A percentile compares a stretch with the other conserved stretches of the same genome.
Conservation (phyloP, 495 filamentous ascomycete species). For the Aspergillus heteromorphus region DNA sequence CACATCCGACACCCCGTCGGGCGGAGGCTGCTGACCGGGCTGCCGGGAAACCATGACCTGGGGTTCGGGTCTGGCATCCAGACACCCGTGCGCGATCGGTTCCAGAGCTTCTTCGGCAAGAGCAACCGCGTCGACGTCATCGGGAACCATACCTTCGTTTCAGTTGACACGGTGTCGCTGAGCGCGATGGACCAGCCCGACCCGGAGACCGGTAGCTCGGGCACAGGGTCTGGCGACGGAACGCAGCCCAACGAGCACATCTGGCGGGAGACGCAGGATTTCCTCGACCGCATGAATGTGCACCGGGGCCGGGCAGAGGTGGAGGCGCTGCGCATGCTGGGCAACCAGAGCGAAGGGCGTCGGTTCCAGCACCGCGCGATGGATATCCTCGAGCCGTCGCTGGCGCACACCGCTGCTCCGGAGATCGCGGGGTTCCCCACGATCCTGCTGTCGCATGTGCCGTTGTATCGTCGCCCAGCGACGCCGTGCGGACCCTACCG, state of each 20-base stretch:
- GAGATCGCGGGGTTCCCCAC: constrained; percentile 59
- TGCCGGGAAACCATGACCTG: constrained; percentile 97
- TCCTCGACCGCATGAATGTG: constrained; percentile 57
- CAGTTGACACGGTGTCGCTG: constrained; percentile 80
- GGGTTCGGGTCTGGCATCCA: constrained; percentile 86
- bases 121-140: constrained; percentile 82
- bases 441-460: constrained; percentile 84
- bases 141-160: constrained; percentile 94
- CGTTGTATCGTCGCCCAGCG: constrained; percentile 71
- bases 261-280: constrained; percentile 71
- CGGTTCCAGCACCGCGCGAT: constrained; percentile 44
- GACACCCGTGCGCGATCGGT: constrained; percentile 68
- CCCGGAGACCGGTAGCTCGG: constrained; percentile 41
- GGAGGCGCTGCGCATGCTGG: constrained; percentile 35
- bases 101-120: constrained; percentile 83
- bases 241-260: constrained; percentile 50
- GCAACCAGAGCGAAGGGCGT: constrained; percentile 39
- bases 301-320: constrained; percentile 38
- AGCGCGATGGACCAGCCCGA: constrained; percentile 61
- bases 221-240: constrained; percentile 29
- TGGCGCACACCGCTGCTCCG: constrained; percentile 20
- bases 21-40: constrained; percentile 67
- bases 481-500: constrained; percentile 89
- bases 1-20: constrained; percentile 31
- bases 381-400: constrained; percentile 21